These are phyloP conservation scores for Talinum fruticosum DNA, from an alignment of 148 eudicot genomes.

Conservation along the genomic window DNA sequence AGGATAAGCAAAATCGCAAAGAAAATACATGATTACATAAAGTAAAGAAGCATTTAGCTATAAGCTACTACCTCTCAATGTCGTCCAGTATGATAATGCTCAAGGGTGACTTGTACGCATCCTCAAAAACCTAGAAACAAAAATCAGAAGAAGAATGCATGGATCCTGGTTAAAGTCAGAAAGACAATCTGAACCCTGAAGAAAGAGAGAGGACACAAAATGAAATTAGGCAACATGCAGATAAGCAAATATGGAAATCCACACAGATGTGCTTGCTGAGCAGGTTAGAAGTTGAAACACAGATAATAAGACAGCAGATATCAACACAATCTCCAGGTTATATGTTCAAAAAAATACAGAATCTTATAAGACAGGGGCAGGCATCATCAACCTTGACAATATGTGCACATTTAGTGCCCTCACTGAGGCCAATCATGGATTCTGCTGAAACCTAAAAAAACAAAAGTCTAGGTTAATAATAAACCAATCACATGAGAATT, in stretches of 20 bases:
- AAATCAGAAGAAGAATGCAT: not conserved
- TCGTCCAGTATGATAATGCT: conserved; percentile 88
- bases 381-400: conserved; percentile 68
- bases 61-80: conserved; percentile 70
- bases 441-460: conserved; percentile 76
- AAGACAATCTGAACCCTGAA: not conserved
- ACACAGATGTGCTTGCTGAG: not conserved
- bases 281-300: not conserved
- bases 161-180: not conserved
- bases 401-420: conserved; percentile 80
- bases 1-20: conserved; percentile 5
- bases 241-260: not conserved
- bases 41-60: not conserved
- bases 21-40: conserved; percentile 1
- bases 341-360: not conserved
- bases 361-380: conserved; percentile 3
- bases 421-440: conserved; percentile 92
- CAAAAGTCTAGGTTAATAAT: not conserved
- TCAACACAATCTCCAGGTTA: not conserved
- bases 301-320: not conserved
- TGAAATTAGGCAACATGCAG: not conserved
- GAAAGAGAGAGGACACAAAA: not conserved
- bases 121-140: conserved; percentile 68
- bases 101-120: conserved; percentile 87
- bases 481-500: not conserved